These are phyloP conservation scores for Psilocybe cyanescens DNA, from an alignment of 768 basidiomycete genomes.

Conservation along the genomic window DNA sequence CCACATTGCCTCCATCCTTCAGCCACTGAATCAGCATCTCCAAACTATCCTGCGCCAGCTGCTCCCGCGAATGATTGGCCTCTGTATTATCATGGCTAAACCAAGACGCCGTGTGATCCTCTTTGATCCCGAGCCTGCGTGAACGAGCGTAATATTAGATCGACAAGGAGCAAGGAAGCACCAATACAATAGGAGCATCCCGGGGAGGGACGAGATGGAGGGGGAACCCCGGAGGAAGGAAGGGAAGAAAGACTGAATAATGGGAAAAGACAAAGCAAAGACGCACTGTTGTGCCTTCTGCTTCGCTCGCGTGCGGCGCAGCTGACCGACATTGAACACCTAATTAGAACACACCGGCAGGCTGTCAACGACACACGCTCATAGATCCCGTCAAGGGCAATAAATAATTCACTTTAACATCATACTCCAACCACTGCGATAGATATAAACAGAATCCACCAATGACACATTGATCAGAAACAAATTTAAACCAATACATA, in stretches of 20 bases:
- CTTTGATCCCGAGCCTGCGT: conserved; percentile 72
- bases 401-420: conserved; percentile 72
- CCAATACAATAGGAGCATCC: background rate
- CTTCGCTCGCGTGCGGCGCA: conserved; percentile 84
- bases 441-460: background rate
- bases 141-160: background rate
- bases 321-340: conserved; percentile 99
- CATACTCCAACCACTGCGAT: conserved; percentile 94
- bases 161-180: background rate
- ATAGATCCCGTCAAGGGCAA: background rate
- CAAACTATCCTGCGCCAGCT: conserved; percentile 87
- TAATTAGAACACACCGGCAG: conserved; percentile 28
- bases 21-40: conserved; percentile 97
- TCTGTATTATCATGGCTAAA: conserved; percentile 87
- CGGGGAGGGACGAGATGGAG: background rate
- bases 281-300: conserved; percentile 76
- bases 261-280: background rate
- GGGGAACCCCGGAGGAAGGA: background rate
- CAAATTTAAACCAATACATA: background rate
- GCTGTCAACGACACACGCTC: background rate
- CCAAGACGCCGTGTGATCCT: conserved; percentile 89
- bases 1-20: conserved; percentile 94
- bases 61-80: conserved; percentile 77
- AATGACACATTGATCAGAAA: background rate
- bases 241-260: background rate